Evolutionary conservation across 352 stramenopile species (phyloP).

Genomic region (Pythium utonaiense): DNA sequence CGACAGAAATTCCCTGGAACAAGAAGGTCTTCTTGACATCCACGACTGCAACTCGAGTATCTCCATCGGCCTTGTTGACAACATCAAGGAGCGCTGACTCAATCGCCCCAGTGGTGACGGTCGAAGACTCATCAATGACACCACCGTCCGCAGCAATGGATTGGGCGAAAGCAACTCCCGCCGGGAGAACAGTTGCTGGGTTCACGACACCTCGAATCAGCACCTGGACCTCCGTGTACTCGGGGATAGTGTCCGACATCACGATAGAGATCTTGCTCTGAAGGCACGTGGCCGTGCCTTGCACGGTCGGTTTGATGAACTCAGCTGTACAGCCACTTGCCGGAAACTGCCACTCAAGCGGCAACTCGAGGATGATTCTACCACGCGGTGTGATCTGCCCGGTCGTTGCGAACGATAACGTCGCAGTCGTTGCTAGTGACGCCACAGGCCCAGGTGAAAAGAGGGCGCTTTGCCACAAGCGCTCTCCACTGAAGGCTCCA

Average conservation of each 20-base stretch:
- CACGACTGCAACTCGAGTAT: slow-evolving; percentile 47
- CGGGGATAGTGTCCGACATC: slow-evolving; percentile 34
- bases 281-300: slow-evolving; percentile 23
- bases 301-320: slow-evolving; percentile 36
- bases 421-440: slow-evolving; percentile 37
- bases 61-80: slow-evolving; percentile 25
- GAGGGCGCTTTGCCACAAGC: slow-evolving; percentile 44
- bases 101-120: slow-evolving; percentile 35
- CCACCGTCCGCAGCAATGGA: slow-evolving; percentile 42
- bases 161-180: slow-evolving; percentile 20
- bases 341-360: slow-evolving; percentile 39
- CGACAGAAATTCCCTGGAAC: slow-evolving; percentile 42
- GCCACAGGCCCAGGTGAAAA: slow-evolving; percentile 50
- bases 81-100: slow-evolving; percentile 37
- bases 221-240: slow-evolving; percentile 35
- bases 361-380: slow-evolving; percentile 36
- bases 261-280: slow-evolving; percentile 36
- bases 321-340: slow-evolving; percentile 24
- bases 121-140: slow-evolving; percentile 37
- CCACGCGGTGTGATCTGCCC: slow-evolving; percentile 36
- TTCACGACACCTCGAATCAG: slow-evolving; percentile 43
- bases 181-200: slow-evolving; percentile 33
- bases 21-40: slow-evolving; percentile 44
- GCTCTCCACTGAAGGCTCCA: slow-evolving; percentile 32
- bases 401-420: slow-evolving; percentile 35